Percentiles rank a stretch among this genome's conserved stretches.
phyloP scores from a whole-genome alignment of 148 eudicot genomes.

The Dianthus caryophyllus region DNA sequence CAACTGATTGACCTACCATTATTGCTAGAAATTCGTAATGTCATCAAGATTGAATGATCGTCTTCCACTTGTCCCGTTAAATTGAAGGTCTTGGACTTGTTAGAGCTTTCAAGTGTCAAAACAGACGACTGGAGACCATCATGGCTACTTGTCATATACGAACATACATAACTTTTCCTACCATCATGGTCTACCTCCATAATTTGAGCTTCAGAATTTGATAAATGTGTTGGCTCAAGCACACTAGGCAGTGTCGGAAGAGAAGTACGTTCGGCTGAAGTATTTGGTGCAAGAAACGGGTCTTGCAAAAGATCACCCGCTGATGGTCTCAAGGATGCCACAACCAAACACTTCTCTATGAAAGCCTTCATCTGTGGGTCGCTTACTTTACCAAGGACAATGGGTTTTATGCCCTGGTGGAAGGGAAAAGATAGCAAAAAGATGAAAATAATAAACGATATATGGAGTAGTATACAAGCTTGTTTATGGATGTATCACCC shows the following conservation, averaged over 20 bases:
- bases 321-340: constrained; percentile 39
- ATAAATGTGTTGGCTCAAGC: constrained; percentile 18
- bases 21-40: constrained; percentile 40
- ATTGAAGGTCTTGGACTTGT: constrained; percentile 40
- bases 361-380: constrained; percentile 41
- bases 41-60: constrained; percentile 42
- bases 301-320: constrained; percentile 52
- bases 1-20: constrained; percentile 30
- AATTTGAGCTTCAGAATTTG: constrained; percentile 29
- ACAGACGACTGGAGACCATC: constrained; percentile 30
- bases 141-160: constrained; percentile 31
- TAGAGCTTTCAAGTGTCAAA: constrained; percentile 35
- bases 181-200: constrained; percentile 52
- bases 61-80: constrained; percentile 42
- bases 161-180: constrained; percentile 27
- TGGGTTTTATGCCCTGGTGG: constrained; percentile 62
- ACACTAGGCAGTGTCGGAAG: constrained; percentile 14
- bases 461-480: neutral
- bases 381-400: constrained; percentile 37
- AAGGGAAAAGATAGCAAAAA: neutral
- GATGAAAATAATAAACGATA: neutral
- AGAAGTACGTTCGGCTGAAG: constrained; percentile 16
- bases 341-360: constrained; percentile 47
- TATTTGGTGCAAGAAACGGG: constrained; percentile 39
- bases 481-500: constrained; percentile 14